Evolutionary conservation across 805 yeast species (phyloP), one percentile per base, ranked within the genome.

Genomic region (Wickerhamomyces ciferrii): DNA sequence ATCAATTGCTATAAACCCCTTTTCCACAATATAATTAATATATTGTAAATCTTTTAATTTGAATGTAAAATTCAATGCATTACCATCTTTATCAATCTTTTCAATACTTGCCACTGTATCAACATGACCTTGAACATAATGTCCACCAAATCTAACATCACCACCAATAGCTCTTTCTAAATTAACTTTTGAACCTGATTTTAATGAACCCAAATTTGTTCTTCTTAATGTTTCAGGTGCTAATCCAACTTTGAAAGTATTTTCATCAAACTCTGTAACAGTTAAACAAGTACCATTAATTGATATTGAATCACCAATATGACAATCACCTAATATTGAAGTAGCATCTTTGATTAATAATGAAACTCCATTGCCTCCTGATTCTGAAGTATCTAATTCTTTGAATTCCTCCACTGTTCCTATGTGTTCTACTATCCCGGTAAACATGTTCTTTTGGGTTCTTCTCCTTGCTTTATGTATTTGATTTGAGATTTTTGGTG

Each of bases 91-190:
- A 10, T 53, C 65, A 24, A 66, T 72, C 0, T 66, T 63, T 2
- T 75, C 73, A 36, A 92, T 84, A 32, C 62, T 65, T 2, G 97
- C 97, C 32, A 84, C 75, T 0, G 97, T 87, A 63, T 94, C 99
- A 25, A 94, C 89, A 68, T 94, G 99, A 6, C 99, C 99, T 59
- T 94, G 99, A 2, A 94, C 99, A 52, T 92, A 79, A 65, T 94
- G 99, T 1, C 99, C 99, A 21, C 99, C 99, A 58, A 91, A 80
- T 52, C 99, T 73, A 7, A 82, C 87, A 44, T 87, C 88, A 14
- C 81, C 81, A 4, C 71, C 73, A 29, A 94, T 89, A 0, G 99
- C 99, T 48, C 99, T 74, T 65, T 94, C 99, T 50, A 92, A 71
- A 62, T 94, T 92, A 19, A 94, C 96, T 48, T 72, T 74, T 18